A percentile compares a stretch with the other conserved stretches of the same genome.
Evolutionary conservation across 2,329 filamentous ascomycete genomes (phyloP).

Genomic region (Fusarium napiforme): DNA sequence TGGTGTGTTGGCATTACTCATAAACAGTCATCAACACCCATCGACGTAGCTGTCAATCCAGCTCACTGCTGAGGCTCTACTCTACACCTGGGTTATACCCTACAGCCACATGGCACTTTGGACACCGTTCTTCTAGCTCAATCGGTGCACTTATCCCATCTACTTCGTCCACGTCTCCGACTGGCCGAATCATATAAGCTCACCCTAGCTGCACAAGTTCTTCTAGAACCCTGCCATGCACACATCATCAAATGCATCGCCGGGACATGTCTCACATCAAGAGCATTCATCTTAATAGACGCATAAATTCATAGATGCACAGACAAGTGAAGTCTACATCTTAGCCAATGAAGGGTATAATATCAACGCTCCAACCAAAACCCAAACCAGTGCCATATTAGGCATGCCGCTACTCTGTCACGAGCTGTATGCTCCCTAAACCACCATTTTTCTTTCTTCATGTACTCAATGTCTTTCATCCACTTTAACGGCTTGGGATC

Average conservation of each 20-base stretch:
- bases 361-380: conserved; percentile 44
- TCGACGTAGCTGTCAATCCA: background rate
- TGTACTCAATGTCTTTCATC: conserved; percentile 17
- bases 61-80: background rate
- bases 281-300: conserved; percentile 24
- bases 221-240: conserved; percentile 35
- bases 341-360: conserved; percentile 46
- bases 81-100: background rate
- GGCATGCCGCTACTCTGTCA: conserved; percentile 27
- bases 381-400: conserved; percentile 37
- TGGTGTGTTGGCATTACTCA: conserved; percentile 21
- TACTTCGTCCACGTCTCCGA: conserved; percentile 12
- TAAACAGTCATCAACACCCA: background rate
- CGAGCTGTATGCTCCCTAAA: conserved; percentile 19
- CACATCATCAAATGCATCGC: conserved; percentile 5
- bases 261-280: conserved; percentile 13
- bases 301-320: conserved; percentile 44
- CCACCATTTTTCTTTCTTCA: conserved; percentile 16
- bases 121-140: conserved; percentile 2
- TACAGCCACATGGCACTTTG: background rate
- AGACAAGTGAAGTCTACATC: conserved; percentile 36
- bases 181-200: conserved; percentile 23
- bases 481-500: conserved; percentile 29
- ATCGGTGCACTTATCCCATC: conserved; percentile 2
- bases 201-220: conserved; percentile 19